These are phyloP conservation scores for Coniochaeta sp. DNA, from an alignment of 2,329 filamentous ascomycete genomes.

Conservation along the genomic window DNA sequence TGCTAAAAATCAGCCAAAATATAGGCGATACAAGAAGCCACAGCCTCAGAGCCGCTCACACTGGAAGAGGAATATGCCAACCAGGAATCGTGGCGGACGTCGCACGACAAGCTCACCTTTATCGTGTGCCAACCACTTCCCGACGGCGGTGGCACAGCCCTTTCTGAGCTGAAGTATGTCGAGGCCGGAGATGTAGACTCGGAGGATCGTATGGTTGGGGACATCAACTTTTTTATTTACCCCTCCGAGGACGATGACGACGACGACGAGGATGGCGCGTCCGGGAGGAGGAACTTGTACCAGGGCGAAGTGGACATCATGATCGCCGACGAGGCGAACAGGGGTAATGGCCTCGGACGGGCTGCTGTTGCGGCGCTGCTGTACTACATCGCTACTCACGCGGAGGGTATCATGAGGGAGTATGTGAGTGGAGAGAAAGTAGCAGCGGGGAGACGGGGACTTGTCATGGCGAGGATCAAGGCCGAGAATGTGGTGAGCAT, in stretches of 20 bases:
- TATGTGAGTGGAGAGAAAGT: constrained; percentile 25
- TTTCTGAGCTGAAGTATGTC: not conserved
- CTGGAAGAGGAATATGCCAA: constrained; percentile 82
- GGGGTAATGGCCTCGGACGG: constrained; percentile 58
- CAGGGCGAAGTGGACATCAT: constrained; percentile 81
- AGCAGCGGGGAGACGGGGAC: not conserved
- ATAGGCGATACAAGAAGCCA: constrained; percentile 73
- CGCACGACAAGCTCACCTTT: constrained; percentile 85
- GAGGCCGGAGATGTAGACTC: constrained; percentile 43
- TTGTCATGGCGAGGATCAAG: constrained; percentile 40
- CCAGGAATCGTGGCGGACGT: constrained; percentile 78
- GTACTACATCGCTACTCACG: constrained; percentile 54
- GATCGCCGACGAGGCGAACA: constrained; percentile 57
- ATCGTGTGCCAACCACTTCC: constrained; percentile 60
- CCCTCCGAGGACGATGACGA: constrained; percentile 49
- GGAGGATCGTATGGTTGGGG: constrained; percentile 57
- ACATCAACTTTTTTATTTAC: constrained; percentile 76
- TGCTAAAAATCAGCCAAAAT: too few relatives aligned
- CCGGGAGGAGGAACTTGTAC: too few relatives aligned
- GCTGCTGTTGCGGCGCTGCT: constrained; percentile 63
- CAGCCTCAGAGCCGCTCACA: constrained; percentile 77
- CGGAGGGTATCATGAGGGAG: constrained; percentile 48
- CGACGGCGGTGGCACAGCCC: not conserved
- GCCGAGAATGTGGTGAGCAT: constrained; percentile 46
- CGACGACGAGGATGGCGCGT: constrained; percentile 30